phyloP scores from a whole-genome alignment of 2,329 filamentous ascomycete species.

The Pochonia chlamydosporia region DNA sequence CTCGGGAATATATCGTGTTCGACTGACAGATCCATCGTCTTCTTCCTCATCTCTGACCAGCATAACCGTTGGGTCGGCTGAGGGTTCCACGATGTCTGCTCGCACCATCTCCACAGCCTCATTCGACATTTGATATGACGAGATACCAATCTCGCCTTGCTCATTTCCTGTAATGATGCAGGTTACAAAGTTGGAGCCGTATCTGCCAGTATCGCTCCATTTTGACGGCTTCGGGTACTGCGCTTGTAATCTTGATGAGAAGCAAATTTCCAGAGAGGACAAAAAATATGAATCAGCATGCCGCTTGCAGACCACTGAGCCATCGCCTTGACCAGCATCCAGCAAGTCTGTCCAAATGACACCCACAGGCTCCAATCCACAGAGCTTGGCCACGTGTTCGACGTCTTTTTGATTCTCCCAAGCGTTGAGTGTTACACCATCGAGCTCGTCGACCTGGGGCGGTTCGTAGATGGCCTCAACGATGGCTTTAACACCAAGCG shows the following conservation, averaged over 20 bases:
- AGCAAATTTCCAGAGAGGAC: conserved; percentile 85
- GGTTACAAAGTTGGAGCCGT: conserved; percentile 95
- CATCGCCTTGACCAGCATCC: conserved; percentile 74
- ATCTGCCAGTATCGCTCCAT: conserved; percentile 92
- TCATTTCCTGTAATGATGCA: conserved; percentile 94
- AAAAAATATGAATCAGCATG: conserved; percentile 94
- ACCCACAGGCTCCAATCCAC: conserved; percentile 82
- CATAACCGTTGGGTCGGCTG: conserved; percentile 88
- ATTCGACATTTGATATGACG: conserved; percentile 91
- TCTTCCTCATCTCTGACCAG: conserved; percentile 90
- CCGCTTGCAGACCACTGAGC: conserved; percentile 86
- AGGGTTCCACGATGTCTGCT: conserved; percentile 91
- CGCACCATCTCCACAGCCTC: conserved; percentile 95
- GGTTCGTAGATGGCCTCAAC: conserved; percentile 97
- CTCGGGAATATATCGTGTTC: conserved; percentile 87
- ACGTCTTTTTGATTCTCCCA: conserved; percentile 84
- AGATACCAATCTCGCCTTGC: conserved; percentile 79
- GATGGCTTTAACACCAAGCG: conserved; percentile 88
- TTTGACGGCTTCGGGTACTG: conserved; percentile 86
- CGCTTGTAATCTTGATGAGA: conserved; percentile 82
- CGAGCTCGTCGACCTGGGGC: conserved; percentile 81
- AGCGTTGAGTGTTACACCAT: conserved; percentile 77
- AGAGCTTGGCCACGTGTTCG: conserved; percentile 72
- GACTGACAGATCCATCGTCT: conserved; percentile 61
- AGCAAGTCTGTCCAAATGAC: conserved; percentile 93